Evolutionary conservation across 306 rosid species (phyloP).

Genomic region (Hippophae gyantsensis): DNA sequence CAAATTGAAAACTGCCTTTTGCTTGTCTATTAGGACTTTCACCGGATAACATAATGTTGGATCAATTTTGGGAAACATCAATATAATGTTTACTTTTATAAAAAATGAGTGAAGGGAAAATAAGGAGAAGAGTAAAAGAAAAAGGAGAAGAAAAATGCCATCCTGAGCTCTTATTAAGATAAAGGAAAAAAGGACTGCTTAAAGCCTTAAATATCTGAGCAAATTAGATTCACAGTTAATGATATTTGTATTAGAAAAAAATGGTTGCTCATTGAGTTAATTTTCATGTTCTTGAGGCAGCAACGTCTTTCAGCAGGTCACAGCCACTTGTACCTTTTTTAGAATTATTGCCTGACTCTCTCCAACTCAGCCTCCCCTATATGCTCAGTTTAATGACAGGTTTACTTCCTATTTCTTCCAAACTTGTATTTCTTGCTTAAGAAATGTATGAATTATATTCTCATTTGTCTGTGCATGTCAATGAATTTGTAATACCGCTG

Average conservation of each 20-base stretch:
- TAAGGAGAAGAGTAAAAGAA: neutral
- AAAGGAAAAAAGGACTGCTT: no score
- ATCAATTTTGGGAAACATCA: no score
- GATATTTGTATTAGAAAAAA: neutral
- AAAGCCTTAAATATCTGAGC: neutral
- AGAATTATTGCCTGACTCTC: slow-evolving; percentile 45
- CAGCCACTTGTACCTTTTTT: slow-evolving; percentile 43
- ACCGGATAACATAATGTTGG: no score
- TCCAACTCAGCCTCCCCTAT: slow-evolving; percentile 40
- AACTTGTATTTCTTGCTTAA: slow-evolving; percentile 5
- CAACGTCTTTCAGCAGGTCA: slow-evolving; percentile 66
- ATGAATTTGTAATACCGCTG: no score
- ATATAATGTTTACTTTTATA: neutral
- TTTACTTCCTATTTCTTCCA: slow-evolving; percentile 26
- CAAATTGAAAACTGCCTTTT: neutral
- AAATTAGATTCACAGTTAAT: neutral
- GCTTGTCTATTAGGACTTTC: no score
- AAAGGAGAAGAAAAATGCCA: neutral
- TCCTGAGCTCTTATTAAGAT: no score
- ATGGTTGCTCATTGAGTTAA: no score
- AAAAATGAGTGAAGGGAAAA: neutral
- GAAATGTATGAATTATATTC: slow-evolving; percentile 11
- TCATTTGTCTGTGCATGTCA: slow-evolving; percentile 8
- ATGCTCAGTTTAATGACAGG: slow-evolving; percentile 50
- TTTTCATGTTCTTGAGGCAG: slow-evolving; percentile 30